Base-by-base conservation (phyloP, 1,284 basidiomycete species). In the Macrocybe sp. region DNA sequence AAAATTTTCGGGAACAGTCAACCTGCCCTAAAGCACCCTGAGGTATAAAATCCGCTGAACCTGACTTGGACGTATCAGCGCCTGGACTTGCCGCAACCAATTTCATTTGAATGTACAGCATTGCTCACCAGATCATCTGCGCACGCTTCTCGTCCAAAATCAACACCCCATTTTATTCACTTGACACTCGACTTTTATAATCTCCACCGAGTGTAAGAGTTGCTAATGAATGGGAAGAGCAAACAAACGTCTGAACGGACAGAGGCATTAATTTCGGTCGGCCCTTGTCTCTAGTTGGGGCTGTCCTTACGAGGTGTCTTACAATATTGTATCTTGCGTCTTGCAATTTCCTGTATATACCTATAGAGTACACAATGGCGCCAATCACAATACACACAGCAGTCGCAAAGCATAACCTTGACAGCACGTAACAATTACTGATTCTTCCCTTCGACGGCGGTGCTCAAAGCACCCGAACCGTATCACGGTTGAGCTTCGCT, bases 281-380 rank as follows among this genome's bases (percentile, higher is more conserved):
- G 53, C 63, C 66, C 62, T 53, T 67, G 60, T 48, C 48, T 42
- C 46, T 52, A 48, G 52, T 65, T 60, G 61, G 64, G 57, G 59
- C 64, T 58, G 65, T 67, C 75, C 74, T 76, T 79, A 79, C 77
- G 76, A 79, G 72, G 64, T 73, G 75, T 63, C 73, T 66, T 49
- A 79, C 66, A 79, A 59, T 39, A 37, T 38, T 38, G 48, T 38
- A 14, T 10, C 30, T 6, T 45, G 30, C 31, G 28, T 45, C 31
- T 22, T 11, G 4, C 33, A 11, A 43, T 11, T 22, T 35, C 31
- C 33, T 22, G 34, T 10, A 29, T 28, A 40, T 9, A 40, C 29
- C 39, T 29, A n/a, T 22, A 41, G 28, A 47, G 31, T 29, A 12
- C 11, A 9, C 14, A 10, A 16, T 29, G 28, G 11, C 8, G 12